A percentile compares a stretch with the other conserved stretches of the same genome.
Conservation (phyloP, 768 basidiomycete genomes). For the Leccinum pellstonianum region DNA sequence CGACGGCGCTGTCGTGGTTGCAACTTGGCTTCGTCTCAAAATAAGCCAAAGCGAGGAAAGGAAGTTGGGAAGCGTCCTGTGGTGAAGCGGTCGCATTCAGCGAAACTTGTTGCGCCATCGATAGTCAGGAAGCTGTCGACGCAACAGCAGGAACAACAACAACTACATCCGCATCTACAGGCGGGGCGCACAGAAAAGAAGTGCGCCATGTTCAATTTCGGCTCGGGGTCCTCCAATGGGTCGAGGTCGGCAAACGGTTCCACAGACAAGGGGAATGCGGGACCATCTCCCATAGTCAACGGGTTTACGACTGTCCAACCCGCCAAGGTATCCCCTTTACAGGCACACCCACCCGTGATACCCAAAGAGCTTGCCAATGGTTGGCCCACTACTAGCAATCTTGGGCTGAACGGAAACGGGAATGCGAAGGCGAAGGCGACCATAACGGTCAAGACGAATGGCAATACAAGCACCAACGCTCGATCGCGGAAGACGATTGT, state of each 20-base stretch:
- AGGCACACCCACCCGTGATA: constrained; percentile 21
- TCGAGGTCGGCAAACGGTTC: constrained; percentile 29
- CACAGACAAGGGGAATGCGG: constrained; percentile 15
- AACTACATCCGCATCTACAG: constrained; percentile 1
- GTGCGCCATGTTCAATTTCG: constrained; percentile 52
- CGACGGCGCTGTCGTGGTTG: no score
- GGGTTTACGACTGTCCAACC: constrained; percentile 13
- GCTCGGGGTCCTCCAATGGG: constrained; percentile 57
- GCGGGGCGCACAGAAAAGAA: constrained; percentile 23
- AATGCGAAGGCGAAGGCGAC: constrained; percentile 15
- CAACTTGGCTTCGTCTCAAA: constrained; percentile 2
- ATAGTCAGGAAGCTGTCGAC: constrained; percentile 29
- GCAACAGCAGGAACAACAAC: constrained; percentile 21
- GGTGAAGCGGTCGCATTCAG: constrained; percentile 30
- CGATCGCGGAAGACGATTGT: constrained; percentile 45
- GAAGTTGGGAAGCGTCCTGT: constrained; percentile 29
- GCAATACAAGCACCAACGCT: constrained; percentile 20
- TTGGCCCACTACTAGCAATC: constrained; percentile 1
- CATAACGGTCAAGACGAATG: constrained; percentile 4
- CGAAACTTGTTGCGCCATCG: constrained; percentile 29
- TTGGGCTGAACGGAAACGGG: constrained; percentile 17
- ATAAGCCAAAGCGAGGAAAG: constrained; percentile 34
- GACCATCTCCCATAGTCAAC: constrained; percentile 5
- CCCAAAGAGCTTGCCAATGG: constrained; percentile 13
- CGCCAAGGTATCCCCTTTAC: constrained; percentile 9